Evolutionary conservation across 139 green algal species (phyloP), one percentile per base, ranked within the genome.

Genomic region (Tetradesmus obliquus): DNA sequence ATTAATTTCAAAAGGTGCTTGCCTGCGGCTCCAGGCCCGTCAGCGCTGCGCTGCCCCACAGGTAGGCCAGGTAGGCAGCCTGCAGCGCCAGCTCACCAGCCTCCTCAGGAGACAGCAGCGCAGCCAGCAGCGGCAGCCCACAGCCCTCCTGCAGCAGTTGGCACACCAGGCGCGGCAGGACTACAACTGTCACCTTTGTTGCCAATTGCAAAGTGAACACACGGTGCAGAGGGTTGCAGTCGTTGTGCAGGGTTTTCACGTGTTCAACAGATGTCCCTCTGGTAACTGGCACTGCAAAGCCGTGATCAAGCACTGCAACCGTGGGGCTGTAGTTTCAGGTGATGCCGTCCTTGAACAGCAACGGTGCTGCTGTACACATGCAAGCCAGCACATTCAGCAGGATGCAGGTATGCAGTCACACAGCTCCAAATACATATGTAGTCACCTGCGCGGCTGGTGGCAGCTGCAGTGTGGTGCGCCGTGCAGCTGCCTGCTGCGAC

Each of bases 41-140:
- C n/a, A 58, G 79, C 13, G 79, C 79, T 84, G 79, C 79, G 1
- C 79, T 54, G 79, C 79, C 79, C 79, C 79, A 84, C 45, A 55
- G 10, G 79, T 57, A 84, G 1, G 79, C 79, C 79, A 84, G n/a
- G n/a, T 84, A 84, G 10, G 45, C 79, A 22, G 20, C 12, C 45
- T 84, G 79, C 32, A 84, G 45, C 45, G 19, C 22, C 79, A 84
- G 45, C 79, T 84, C 79, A 5, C 12, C 79, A 3, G 10, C n/a
- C 13, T 84, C n/a, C 66, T 76, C 66, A 76, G 66, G 15, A 24
- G 66, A 76, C 15, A 76, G 66, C 66, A 76, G 66, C 2, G 66
- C 15, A 6, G 66, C 2, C 66, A 24, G 17, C 66, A 4, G 5
- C 60, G 9, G 2, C 7, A 71, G 2, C 66, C 66, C 66, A 76